These are phyloP conservation scores for Moelleriella libera DNA, from an alignment of 2,329 filamentous ascomycete species.

Conservation along the genomic window DNA sequence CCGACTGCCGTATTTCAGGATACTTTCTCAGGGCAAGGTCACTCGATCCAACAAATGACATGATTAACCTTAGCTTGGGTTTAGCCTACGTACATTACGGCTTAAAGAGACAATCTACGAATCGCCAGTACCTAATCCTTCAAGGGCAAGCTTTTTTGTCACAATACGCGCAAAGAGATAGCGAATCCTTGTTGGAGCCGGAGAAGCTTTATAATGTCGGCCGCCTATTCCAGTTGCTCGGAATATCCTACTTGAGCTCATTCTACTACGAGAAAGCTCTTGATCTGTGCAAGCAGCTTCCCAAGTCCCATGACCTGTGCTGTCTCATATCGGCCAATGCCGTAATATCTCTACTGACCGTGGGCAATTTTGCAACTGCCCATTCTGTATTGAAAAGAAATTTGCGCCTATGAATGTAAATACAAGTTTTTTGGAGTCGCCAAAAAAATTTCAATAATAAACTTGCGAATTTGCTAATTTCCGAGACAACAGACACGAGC, in stretches of 20 bases:
- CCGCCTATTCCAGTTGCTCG: constrained; percentile 21
- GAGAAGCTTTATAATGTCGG: constrained; percentile 25
- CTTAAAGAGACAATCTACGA: constrained; percentile 79
- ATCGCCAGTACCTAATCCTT: constrained; percentile 73
- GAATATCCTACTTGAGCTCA: constrained; percentile 41
- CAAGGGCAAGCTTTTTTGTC: constrained; percentile 73
- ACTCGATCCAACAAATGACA: constrained; percentile 60
- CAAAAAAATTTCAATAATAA: no score
- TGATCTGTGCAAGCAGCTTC: constrained; percentile 2
- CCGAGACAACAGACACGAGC: no score
- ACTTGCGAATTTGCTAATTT: no score
- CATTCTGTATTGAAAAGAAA: constrained; percentile 13
- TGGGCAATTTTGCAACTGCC: constrained; percentile 14
- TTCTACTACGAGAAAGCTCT: constrained; percentile 47
- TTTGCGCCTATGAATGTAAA: constrained; percentile 9
- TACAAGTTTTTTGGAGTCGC: background rate
- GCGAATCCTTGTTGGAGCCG: constrained; percentile 7
- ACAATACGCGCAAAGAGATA: constrained; percentile 14
- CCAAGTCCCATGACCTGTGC: constrained; percentile 10
- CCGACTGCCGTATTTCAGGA: constrained; percentile 23
- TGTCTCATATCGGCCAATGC: constrained; percentile 18
- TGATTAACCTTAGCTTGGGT: constrained; percentile 69
- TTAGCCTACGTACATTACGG: constrained; percentile 79
- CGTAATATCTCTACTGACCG: constrained; percentile 15
- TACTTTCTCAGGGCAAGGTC: constrained; percentile 74